These are phyloP conservation scores for Lactuca sativa DNA, from an alignment of 129 eudicot species.

Conservation along the genomic window DNA sequence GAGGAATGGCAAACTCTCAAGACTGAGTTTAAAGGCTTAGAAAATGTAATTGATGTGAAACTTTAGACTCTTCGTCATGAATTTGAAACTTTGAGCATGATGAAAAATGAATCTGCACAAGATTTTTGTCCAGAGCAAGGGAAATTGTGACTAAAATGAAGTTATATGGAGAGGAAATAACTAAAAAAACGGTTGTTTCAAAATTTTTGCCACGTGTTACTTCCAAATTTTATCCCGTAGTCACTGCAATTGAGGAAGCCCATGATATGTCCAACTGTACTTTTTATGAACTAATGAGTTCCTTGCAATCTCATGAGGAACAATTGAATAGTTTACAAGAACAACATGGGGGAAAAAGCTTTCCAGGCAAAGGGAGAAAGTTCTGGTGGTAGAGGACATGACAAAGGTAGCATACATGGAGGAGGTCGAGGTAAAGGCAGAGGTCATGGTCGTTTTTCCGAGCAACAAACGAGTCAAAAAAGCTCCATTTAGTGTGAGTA, in stretches of 20 bases:
- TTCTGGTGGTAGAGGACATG: not conserved
- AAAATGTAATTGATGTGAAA: not conserved
- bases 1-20: not conserved
- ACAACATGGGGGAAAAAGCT: not conserved
- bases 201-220: not conserved
- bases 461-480: no score
- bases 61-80: not conserved
- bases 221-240: not conserved
- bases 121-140: not conserved
- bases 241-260: not conserved
- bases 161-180: not conserved
- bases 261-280: not conserved
- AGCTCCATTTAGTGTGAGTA: no score
- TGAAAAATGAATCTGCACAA: not conserved
- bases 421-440: not conserved
- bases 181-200: not conserved
- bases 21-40: not conserved
- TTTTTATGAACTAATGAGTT: slow-evolving; percentile 8
- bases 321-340: not conserved
- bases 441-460: not conserved
- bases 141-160: not conserved
- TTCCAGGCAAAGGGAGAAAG: slow-evolving; percentile 2
- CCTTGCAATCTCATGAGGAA: slow-evolving; percentile 11
- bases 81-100: not conserved
- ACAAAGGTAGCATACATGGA: no score